A percentile compares a stretch with the other conserved stretches of the same genome.
Conservation (phyloP, 73 alveolate genomes). For the Tetrahymena borealis region DNA sequence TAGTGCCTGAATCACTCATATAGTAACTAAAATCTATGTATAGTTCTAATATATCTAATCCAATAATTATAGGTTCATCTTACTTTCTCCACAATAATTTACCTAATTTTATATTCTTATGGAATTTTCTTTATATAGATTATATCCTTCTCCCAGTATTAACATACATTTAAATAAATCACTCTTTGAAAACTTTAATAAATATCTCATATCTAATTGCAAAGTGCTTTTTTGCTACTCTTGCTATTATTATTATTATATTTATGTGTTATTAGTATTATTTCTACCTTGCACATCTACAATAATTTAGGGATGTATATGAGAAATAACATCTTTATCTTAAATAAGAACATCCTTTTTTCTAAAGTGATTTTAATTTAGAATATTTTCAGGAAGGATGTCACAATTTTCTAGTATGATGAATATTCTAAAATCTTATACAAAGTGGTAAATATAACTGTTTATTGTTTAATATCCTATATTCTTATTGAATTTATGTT, state of each 20-base stretch:
- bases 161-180: not conserved
- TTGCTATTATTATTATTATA: too few species aligned
- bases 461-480: not conserved
- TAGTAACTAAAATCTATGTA: not conserved
- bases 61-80: not conserved
- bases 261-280: too few species aligned
- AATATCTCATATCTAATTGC: not conserved
- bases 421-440: not conserved
- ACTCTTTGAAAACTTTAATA: not conserved
- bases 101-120: not conserved
- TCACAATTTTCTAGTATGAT: not conserved
- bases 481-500: not conserved
- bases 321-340: too few species aligned
- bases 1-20: not conserved
- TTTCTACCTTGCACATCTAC: too few species aligned
- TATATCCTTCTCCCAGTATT: not conserved
- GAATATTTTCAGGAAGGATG: not conserved
- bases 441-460: not conserved
- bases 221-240: too few species aligned
- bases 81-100: not conserved
- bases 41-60: not conserved
- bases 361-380: not conserved
- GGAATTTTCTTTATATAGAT: not conserved
- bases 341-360: not conserved
- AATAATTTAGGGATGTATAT: too few species aligned